Evolutionary conservation across 768 basidiomycete species (phyloP).

Genomic region (Clitopilus hobsonii): DNA sequence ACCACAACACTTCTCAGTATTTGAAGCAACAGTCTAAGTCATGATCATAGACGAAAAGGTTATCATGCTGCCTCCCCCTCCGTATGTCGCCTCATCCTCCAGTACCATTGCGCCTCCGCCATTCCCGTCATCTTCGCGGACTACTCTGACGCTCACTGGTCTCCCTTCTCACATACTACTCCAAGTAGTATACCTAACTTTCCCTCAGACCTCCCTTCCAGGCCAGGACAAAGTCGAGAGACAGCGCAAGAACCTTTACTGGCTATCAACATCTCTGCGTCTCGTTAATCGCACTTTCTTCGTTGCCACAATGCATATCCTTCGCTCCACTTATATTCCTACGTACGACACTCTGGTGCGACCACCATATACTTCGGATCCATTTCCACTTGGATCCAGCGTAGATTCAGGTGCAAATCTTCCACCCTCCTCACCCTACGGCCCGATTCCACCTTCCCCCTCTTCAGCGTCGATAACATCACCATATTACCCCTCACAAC

Average conservation of each 20-base stretch:
- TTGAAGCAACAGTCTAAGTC: constrained; percentile 3
- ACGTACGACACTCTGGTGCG: constrained; percentile 60
- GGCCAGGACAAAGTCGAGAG: constrained; percentile 40
- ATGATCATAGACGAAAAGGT: constrained; percentile 37
- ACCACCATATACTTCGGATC: constrained; percentile 70
- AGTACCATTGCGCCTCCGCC: constrained; percentile 15
- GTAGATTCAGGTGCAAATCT: neutral
- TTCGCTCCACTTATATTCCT: constrained; percentile 71
- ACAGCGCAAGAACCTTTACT: constrained; percentile 66
- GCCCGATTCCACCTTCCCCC: constrained; percentile 9
- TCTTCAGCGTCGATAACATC: constrained; percentile 18
- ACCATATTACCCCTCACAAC: constrained; percentile 9
- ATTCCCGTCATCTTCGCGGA: constrained; percentile 11
- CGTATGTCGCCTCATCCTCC: constrained; percentile 12
- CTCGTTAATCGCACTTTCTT: constrained; percentile 66
- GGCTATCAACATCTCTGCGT: constrained; percentile 60
- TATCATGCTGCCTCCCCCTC: constrained; percentile 25
- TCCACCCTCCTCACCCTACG: constrained; percentile 10
- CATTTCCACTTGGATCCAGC: constrained; percentile 48
- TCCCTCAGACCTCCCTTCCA: constrained; percentile 39
- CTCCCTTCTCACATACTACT: constrained; percentile 65
- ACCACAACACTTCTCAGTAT: neutral
- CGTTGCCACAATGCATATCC: constrained; percentile 78
- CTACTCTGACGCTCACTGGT: constrained; percentile 18
- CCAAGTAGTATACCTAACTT: constrained; percentile 61